Evolutionary conservation across 2,329 filamentous ascomycete species (phyloP), one percentile per base, ranked within the genome.

Genomic region (Lecanicillium sp.): DNA sequence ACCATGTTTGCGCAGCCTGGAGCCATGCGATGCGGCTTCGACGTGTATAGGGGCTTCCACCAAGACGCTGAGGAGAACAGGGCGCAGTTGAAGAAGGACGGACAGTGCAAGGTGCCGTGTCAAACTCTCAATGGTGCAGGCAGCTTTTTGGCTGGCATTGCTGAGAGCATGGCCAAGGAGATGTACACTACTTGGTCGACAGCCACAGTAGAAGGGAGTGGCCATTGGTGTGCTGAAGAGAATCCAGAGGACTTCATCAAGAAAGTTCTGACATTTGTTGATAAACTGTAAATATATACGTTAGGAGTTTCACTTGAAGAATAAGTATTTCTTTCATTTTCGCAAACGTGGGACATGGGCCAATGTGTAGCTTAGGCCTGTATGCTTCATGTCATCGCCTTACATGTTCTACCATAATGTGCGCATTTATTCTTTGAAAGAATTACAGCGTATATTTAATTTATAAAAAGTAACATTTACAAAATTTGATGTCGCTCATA

Each of bases 1-100:
- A 49, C 41, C 17, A 51, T 52, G 10, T 66, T 60, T 44, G 46
- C 51, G 11, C 50, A 54, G 39, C 58, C 60, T 1, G 59, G 56
- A 1, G 56, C 55, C 2, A 49, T 63, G 43, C 37, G 58, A 14
- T 54, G 50, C 25, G 57, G 48, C 2, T 62, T 62, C 19, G 51
- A 53, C 11, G 37, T 52, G 3, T 62, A 63, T 40, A 46, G 55
- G 4, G 51, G 50, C 3, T 62, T 64, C 34, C 49, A 51, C 34
- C 41, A 53, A 33, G 59, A 61, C 41, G 52, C 46, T 10, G 47
- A 49, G 29, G 55, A 60, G 35, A 58, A 59, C 36, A 30, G 33
- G 32, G 44, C 44, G 14, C 52, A 50, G 53, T 30, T 56, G 13
- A 34, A 52, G 30, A 42, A 53, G 32, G 46, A 55, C 9, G 57